Conservation (phyloP, 1,284 basidiomycete genomes). For the Neotropicomus parvogracilis region DNA sequence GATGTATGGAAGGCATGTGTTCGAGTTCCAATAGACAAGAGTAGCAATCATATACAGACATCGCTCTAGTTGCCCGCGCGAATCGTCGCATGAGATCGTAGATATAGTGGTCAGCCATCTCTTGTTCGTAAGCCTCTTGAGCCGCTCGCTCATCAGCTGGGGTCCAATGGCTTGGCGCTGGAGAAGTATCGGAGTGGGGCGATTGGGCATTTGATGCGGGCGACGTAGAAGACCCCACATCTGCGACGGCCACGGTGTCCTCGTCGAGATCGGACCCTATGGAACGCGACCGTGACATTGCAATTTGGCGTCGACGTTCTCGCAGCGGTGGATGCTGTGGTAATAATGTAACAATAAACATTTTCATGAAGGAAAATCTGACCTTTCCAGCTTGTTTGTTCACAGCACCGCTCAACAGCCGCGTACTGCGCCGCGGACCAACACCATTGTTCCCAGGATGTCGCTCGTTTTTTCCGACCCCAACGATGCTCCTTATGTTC, state of each 20-base stretch:
- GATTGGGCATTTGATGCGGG: constrained; percentile 58
- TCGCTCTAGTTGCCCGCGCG: constrained; percentile 68
- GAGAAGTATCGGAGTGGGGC: constrained; percentile 58
- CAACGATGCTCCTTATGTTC: constrained; percentile 49
- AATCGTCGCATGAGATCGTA: constrained; percentile 79
- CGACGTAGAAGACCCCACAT: constrained; percentile 55
- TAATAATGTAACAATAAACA: constrained; percentile 15
- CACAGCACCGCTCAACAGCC: constrained; percentile 53
- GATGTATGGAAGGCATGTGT: constrained; percentile 70
- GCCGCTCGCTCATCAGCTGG: constrained; percentile 60
- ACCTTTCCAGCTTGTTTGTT: constrained; percentile 48
- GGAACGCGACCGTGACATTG: constrained; percentile 52
- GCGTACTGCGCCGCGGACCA: constrained; percentile 63
- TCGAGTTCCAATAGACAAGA: constrained; percentile 74
- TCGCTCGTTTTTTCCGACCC: constrained; percentile 47
- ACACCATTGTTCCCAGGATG: constrained; percentile 39
- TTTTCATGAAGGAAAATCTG: constrained; percentile 4
- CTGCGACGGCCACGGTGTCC: constrained; percentile 42
- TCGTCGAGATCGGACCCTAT: constrained; percentile 69
- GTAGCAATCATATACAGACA: constrained; percentile 74
- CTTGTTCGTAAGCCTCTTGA: constrained; percentile 66
- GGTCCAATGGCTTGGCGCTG: constrained; percentile 55
- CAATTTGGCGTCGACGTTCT: constrained; percentile 55
- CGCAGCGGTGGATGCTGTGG: constrained; percentile 45
- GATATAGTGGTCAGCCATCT: constrained; percentile 77